Base-by-base conservation (phyloP, 169 alveolate genomes). In the Condylostoma magnum region DNA sequence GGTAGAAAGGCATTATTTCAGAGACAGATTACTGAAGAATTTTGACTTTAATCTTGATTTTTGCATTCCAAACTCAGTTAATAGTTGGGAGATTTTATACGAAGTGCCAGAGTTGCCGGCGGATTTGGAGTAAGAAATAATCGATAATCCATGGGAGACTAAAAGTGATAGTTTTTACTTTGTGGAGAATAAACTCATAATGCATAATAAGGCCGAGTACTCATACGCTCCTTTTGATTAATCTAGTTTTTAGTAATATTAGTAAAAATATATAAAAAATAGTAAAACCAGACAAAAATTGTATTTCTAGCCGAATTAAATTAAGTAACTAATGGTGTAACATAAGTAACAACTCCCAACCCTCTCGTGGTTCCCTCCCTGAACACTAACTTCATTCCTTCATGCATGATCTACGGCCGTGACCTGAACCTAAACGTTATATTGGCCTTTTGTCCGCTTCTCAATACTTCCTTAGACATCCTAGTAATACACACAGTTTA, bases 301-400 rank as follows among this genome's bases (percentile, higher is more conserved):
- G n/a, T n/a, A n/a, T n/a, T n/a, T n/a, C n/a, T n/a, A n/a, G n/a
- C n/a, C n/a, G n/a, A n/a, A n/a, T n/a, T n/a, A n/a, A n/a, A n/a
- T n/a, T n/a, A n/a, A n/a, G n/a, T n/a, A n/a, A n/a, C n/a, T n/a
- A n/a, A n/a, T n/a, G n/a, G n/a, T n/a, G n/a, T n/a, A 33, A 77
- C 66, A 54, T 81, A 54, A 31, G 77, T 71, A 15, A 87, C 72
- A 33, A 73, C 81, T 38, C 97, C 97, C 46, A 89, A 58, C 15
- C 93, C 94, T 67, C 84, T 84, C 34, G 94, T 89, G 73, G 93
- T 83, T 18, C 97, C 97, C 75, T 92, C 97, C 58, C 97, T 88
- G 68, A 92, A 83, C 22, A 92, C 44, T 12, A 92, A 69, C 8
- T 76, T 79, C 53, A 76, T 66, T 8, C 91, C 92, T 43, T 69